phyloP scores from a whole-genome alignment of 2,329 filamentous ascomycete genomes.

The Diaporthe sp. region DNA sequence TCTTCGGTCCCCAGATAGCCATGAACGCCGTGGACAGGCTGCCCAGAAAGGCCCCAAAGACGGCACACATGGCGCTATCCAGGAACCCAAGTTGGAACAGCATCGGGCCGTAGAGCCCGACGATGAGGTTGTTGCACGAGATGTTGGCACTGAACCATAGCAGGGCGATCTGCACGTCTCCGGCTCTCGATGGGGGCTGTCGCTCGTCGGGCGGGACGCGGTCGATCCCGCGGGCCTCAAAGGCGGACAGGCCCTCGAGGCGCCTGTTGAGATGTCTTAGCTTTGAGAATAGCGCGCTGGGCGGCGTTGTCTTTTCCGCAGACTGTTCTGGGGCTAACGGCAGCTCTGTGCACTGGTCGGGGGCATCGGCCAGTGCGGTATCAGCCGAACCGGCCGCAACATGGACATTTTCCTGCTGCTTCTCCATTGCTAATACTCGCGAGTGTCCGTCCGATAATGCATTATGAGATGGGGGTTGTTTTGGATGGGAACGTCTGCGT shows the following conservation, averaged over 20 bases:
- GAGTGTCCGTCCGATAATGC: neutral
- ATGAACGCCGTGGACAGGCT: constrained; percentile 48
- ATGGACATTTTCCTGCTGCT: neutral
- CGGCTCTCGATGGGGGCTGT: constrained; percentile 49
- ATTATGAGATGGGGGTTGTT: neutral
- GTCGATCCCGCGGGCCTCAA: constrained; percentile 57
- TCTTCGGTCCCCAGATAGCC: constrained; percentile 48
- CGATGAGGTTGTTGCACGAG: constrained; percentile 58
- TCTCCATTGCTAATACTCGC: neutral
- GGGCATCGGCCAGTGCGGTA: constrained; percentile 53
- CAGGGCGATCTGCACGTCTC: constrained; percentile 57
- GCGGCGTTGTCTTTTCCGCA: neutral
- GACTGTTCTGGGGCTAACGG: neutral
- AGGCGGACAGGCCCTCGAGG: constrained; percentile 52
- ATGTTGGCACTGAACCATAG: constrained; percentile 62
- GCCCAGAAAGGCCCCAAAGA: constrained; percentile 48
- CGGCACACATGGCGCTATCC: constrained; percentile 48
- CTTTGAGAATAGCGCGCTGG: neutral
- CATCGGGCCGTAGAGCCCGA: constrained; percentile 50
- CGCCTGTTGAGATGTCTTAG: constrained; percentile 45
- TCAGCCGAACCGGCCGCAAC: neutral
- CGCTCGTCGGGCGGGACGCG: constrained; percentile 56
- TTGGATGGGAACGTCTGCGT: neutral
- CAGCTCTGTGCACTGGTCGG: neutral
- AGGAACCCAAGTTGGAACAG: constrained; percentile 49